Base-by-base conservation (phyloP, 148 eudicot species). In the Polygonum aviculare region DNA sequence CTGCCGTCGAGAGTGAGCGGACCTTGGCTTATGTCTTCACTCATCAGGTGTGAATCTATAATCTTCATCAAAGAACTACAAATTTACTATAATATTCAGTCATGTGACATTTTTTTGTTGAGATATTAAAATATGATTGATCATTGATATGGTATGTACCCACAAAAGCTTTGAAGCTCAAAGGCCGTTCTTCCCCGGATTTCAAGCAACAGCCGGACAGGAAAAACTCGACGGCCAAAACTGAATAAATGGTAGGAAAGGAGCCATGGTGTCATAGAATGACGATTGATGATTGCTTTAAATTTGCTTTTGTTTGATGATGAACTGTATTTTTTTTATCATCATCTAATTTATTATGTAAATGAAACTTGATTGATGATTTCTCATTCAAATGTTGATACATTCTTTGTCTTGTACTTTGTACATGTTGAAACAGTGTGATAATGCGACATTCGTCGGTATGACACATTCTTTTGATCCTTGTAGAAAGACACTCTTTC, bases 21-120 rank as follows among this genome's bases (percentile, higher is more conserved):
- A 79, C 97, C 35, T 82, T 96, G 93, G 99, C 97, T 36, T 93
- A 93, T 83, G 98, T 98, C 15, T 96, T 96, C 75, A 85, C 89
- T 79, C 98, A 96, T 81, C 99, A 96, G 91, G 99, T 89, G 16
- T 31, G 72, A 67, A 67, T 7, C 70, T 35, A 5, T 22, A 63
- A 22, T 18, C 14, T 35, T 35, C 21, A 21, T 62, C 2, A 22
- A 44, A 44, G 8, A 44, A 44, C 47, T 10, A 26, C 31, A 44
- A 44, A 26, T 26, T 26, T 26, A 26, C 31, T 26, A 26, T 26
- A 26, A 26, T 26, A 26, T 26, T 26, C 31, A 26, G 31, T 26
- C 31, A 26, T 26, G 0, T 26, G 31, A 26, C 31, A 44, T 44
- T 7, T 44, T 8, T 44, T 44, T 44, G 9, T 22, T 62, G 15